phyloP scores from a whole-genome alignment of 2,329 filamentous ascomycete species.

The Pestalotiopsis sp. region DNA sequence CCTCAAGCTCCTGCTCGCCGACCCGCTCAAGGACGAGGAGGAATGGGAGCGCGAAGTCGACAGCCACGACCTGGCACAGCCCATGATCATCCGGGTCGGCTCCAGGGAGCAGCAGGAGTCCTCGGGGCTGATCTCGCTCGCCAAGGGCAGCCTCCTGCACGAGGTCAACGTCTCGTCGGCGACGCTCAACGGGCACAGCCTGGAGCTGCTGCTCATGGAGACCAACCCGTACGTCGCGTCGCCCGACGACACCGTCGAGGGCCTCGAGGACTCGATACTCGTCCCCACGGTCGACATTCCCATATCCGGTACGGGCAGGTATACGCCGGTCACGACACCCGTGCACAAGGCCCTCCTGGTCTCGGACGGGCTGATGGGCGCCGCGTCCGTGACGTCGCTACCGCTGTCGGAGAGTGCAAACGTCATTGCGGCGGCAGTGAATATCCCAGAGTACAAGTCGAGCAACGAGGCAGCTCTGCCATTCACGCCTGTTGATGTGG shows the following conservation, averaged over 20 bases:
- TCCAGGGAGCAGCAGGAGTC: conserved; percentile 32
- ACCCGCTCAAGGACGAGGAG: conserved; percentile 65
- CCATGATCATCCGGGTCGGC: conserved; percentile 65
- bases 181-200: conserved; percentile 58
- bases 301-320: conserved; percentile 63
- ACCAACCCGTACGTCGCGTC: conserved; percentile 49
- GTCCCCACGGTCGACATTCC: conserved; percentile 75
- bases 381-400: conserved; percentile 54
- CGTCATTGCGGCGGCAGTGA: conserved; percentile 58
- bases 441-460: conserved; percentile 51
- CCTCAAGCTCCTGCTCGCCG: conserved; percentile 69
- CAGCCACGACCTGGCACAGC: conserved; percentile 50
- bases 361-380: conserved; percentile 71
- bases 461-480: conserved; percentile 38
- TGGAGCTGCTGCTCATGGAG: conserved; percentile 66
- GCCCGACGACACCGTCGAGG: conserved; percentile 42
- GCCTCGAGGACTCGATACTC: conserved; percentile 68
- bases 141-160: conserved; percentile 48
- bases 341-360: conserved; percentile 83
- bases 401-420: conserved; percentile 39
- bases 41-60: conserved; percentile 69
- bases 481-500: conserved; percentile 65
- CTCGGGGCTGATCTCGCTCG: conserved; percentile 41
- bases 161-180: conserved; percentile 68
- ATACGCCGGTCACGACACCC: conserved; percentile 73